Evolutionary conservation across 106 monocot species (phyloP).

Genomic region (Alisma plantagoaquatica): DNA sequence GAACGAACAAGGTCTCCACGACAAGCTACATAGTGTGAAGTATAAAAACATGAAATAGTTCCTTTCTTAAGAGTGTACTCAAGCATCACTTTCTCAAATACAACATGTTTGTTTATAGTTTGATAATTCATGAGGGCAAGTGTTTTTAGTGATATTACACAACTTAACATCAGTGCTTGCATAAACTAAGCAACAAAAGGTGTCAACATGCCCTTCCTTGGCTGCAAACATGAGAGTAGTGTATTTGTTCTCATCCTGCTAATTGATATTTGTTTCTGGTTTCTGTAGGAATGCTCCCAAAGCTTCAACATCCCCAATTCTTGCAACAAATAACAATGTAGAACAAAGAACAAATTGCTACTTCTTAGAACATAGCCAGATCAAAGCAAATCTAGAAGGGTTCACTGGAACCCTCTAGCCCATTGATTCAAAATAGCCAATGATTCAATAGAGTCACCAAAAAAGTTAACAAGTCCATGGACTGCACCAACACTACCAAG

Average conservation of each 20-base stretch:
- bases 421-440: slow-evolving; percentile 29
- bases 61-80: slow-evolving; percentile 58
- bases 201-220: slow-evolving; percentile 50
- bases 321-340: slow-evolving; percentile 30
- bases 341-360: slow-evolving; percentile 31
- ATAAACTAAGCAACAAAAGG: slow-evolving; percentile 51
- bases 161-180: slow-evolving; percentile 50
- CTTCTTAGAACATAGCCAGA: slow-evolving; percentile 24
- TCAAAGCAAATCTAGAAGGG: slow-evolving; percentile 22
- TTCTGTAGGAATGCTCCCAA: slow-evolving; percentile 26
- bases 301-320: slow-evolving; percentile 34
- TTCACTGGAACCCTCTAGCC: slow-evolving; percentile 23
- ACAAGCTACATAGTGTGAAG: slow-evolving; percentile 30
- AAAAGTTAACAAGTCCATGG: slow-evolving; percentile 34
- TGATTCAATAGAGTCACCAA: slow-evolving; percentile 17
- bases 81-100: slow-evolving; percentile 79
- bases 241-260: slow-evolving; percentile 43
- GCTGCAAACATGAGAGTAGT: slow-evolving; percentile 54
- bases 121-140: slow-evolving; percentile 27
- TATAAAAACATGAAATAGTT: slow-evolving; percentile 31
- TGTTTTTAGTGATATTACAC: slow-evolving; percentile 32
- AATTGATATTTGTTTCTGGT: slow-evolving; percentile 29
- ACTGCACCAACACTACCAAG: slow-evolving; percentile 54
- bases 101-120: slow-evolving; percentile 35
- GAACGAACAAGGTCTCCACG: slow-evolving; percentile 20